A percentile compares a stretch with the other conserved stretches of the same genome.
phyloP scores from a whole-genome alignment of 2,329 filamentous ascomycete genomes.

The Colletotrichum sp. region DNA sequence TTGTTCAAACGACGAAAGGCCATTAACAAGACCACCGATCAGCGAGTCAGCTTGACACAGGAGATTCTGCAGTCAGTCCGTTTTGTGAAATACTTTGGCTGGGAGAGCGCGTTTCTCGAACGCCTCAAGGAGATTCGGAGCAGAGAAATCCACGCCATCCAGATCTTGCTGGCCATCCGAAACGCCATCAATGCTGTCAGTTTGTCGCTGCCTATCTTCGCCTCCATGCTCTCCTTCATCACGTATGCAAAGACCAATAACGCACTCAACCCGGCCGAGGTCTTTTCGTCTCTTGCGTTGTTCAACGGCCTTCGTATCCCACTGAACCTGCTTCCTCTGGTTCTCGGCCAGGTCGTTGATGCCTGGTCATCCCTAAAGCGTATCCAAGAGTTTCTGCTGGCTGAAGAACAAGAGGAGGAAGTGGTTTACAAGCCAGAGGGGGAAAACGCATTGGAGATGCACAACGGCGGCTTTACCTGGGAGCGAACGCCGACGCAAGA shows the following conservation, averaged over 20 bases:
- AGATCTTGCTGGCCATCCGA: slow-evolving; percentile 80
- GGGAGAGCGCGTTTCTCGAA: slow-evolving; percentile 86
- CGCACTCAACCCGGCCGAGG: slow-evolving; percentile 71
- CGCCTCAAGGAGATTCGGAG: slow-evolving; percentile 76
- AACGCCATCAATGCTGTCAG: slow-evolving; percentile 86
- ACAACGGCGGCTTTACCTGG: slow-evolving; percentile 84
- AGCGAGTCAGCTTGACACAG: slow-evolving; percentile 88
- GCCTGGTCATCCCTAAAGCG: slow-evolving; percentile 84
- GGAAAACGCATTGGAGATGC: slow-evolving; percentile 74
- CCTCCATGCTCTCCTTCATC: slow-evolving; percentile 94
- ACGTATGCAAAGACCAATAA: slow-evolving; percentile 74
- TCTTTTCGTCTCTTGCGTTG: slow-evolving; percentile 92
- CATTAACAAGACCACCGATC: slow-evolving; percentile 95
- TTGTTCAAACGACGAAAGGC: slow-evolving; percentile 75
- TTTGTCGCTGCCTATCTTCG: slow-evolving; percentile 89
- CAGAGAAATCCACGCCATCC: slow-evolving; percentile 83
- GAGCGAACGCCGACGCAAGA: slow-evolving; percentile 69
- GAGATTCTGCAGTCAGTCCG: slow-evolving; percentile 90
- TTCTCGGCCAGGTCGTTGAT: slow-evolving; percentile 89
- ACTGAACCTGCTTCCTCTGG: slow-evolving; percentile 85
- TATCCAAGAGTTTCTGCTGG: slow-evolving; percentile 85
- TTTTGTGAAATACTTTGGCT: slow-evolving; percentile 97
- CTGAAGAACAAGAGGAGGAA: slow-evolving; percentile 83
- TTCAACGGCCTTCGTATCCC: slow-evolving; percentile 94
- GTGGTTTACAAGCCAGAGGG: slow-evolving; percentile 60